Base-by-base conservation (phyloP, 1,284 basidiomycete species). In the Vanrija sp. region DNA sequence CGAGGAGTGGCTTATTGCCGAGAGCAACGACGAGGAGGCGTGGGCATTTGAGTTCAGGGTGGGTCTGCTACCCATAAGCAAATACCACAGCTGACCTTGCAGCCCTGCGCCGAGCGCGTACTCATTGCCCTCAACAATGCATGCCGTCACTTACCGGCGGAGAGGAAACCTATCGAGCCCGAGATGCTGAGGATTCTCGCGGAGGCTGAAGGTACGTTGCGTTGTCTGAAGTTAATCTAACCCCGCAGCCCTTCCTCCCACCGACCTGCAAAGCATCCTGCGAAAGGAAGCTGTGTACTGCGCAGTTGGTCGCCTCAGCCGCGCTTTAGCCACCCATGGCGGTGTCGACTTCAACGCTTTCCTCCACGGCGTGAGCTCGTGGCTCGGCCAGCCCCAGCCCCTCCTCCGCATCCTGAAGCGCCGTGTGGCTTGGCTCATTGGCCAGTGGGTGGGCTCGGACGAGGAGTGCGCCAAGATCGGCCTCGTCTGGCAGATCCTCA, bases 41-140 rank as follows among this genome's bases (percentile, higher is more conserved):
- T 95, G 91, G 91, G 85, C 89, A 56, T 94, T 83, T 65, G 88
- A 91, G 65, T 83, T 93, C 54, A 80, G 91, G 53, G 90, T 92
- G 64, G 49, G 85, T 73, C 3, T 9, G 24, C 9, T 49, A 4
- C 24, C 20, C 25, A 6, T 41, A 3, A 45, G 51, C 27, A 36
- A 4, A 24, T 18, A 35, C 37, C 36, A 18, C 27, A 46, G 19
- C 49, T 51, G 51, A 52, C 42, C 45, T 6, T 24, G 18, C 49
- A 73, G 90, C 85, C 89, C 3, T 94, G 91, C 62, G 88, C 86
- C 36, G 91, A 94, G 75, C 82, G 91, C 10, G 87, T 94, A 18
- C 78, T 94, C 20, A 83, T 92, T 77, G 85, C 87, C 10, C 75
- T 95, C 18, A 84, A 85, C 24, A 80, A 83, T 48, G 85, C 90